Base-by-base conservation (phyloP, 148 eudicot genomes). In the Polygonum aviculare region DNA sequence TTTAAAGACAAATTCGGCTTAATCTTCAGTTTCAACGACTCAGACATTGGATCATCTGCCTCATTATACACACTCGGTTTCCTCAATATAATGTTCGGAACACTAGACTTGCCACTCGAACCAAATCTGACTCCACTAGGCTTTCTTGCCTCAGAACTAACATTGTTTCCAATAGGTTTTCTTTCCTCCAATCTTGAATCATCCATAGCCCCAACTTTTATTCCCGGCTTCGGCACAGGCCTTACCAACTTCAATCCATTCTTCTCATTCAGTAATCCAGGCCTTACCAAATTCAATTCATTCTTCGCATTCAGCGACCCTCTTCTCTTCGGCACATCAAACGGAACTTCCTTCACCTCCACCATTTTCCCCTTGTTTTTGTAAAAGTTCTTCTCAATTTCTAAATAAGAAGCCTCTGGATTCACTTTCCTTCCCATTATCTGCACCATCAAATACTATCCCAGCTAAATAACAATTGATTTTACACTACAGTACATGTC, bases 141-240 rank as follows among this genome's bases (percentile, higher is more conserved):
- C 49, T 70, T 70, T 70, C 16, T 31, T 60, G 16, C 55, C 55
- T 51, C 55, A 18, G 55, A 51, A 51, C 55, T 51, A 51, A 72
- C 74, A 7, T 41, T 41, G 12, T 41, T 41, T 15, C 73, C 47
- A 69, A 47, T 69, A 7, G 73, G 73, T 12, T 69, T 69, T 38
- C 35, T 60, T 60, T 60, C 35, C 67, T 60, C 14, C 4, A 11
- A 60, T 22, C 35, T 26, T 65, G 71, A 65, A 79, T 82, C 81
- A 60, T 79, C 83, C 60, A 79, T 82, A 74, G 67, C 80, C 80
- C 91, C 92, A 77, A 90, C 94, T 78, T 84, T 82, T 50, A 86
- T 82, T 74, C 97, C 97, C 77, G 83, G 84, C 79, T 86, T 90
- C 7, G 92, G 96, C 47, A 88, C 87, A 16, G 98, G 97, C 48